Base-by-base conservation (phyloP, 192 early-diverging fungal species). In the Linderina pennispora region DNA sequence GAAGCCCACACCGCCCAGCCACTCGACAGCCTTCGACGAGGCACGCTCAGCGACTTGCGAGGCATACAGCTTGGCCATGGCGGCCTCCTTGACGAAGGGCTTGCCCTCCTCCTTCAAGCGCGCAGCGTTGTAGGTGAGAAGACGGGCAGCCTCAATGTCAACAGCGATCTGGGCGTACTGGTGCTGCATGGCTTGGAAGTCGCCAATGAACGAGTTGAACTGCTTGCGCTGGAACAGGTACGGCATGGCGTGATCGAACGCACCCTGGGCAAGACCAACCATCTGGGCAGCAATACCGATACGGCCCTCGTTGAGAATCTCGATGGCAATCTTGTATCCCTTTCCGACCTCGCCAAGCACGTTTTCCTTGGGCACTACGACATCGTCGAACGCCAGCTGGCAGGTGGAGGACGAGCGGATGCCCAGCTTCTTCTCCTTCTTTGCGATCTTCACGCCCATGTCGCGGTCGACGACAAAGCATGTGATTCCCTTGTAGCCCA, bases 231-330 rank as follows among this genome's bases (percentile, higher is more conserved):
- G 82, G 74, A 92, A 89, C 50, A 90, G 73, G 67, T 98, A 98
- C 14, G 89, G 88, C 59, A 97, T 48, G 9, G 88, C 86, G 35
- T 72, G 58, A 65, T 98, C 94, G 47, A 82, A 87, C 11, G 85
- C 90, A 31, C 96, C 96, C 71, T 96, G 94, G 8, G 96, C 94
- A 26, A 94, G 64, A 36, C 96, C 96, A 23, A 97, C 65, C 96
- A 98, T 98, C 65, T 98, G 94, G 14, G 92, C 94, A 33, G 92
- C 92, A 72, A 98, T 98, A 50, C 94, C 94, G 44, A 98, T 90
- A 54, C 96, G 86, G 24, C 96, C 96, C 69, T 98, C 96, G 75
- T 98, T 98, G 46, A 98, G 80, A 45, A 94, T 92, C 61, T 92
- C 91, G 45, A 98, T 98, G 38, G 96, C 94, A 47, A 89, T 90